These are phyloP conservation scores for Podosphaera leucotricha DNA, from an alignment of 2,329 filamentous ascomycete genomes.

Conservation along the genomic window DNA sequence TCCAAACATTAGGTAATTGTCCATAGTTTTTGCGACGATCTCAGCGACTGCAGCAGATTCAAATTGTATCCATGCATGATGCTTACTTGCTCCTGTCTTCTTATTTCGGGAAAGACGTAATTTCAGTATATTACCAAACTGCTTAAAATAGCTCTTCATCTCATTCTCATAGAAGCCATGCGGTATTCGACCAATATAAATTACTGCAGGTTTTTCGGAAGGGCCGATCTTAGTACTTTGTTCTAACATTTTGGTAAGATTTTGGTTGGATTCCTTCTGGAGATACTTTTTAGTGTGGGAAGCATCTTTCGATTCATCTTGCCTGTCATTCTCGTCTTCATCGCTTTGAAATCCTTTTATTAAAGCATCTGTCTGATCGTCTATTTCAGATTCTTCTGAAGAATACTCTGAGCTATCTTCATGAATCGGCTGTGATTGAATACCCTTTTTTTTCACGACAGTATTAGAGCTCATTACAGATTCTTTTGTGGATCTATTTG, in stretches of 20 bases:
- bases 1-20: constrained; percentile 88
- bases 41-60: constrained; percentile 52
- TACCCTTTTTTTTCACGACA: too few relatives aligned
- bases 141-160: constrained; percentile 79
- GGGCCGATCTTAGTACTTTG: constrained; percentile 19
- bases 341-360: constrained; percentile 31
- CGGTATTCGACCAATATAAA: constrained; percentile 79
- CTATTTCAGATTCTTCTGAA: constrained; percentile 15
- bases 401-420: constrained; percentile 1
- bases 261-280: constrained; percentile 18
- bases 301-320: constrained; percentile 20
- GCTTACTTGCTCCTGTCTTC: constrained; percentile 73
- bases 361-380: constrained; percentile 28
- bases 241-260: constrained; percentile 26
- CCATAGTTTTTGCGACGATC: constrained; percentile 87
- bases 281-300: constrained; percentile 21
- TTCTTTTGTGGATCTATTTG: constrained; percentile 6
- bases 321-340: constrained; percentile 21
- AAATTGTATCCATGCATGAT: constrained; percentile 92
- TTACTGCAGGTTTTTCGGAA: constrained; percentile 42
- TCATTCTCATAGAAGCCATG: constrained; percentile 95
- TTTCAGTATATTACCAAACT: constrained; percentile 62
- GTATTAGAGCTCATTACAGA: too few relatives aligned
- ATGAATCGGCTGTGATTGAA: constrained; percentile 1
- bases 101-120: constrained; percentile 78